Evolutionary conservation across 2,329 filamentous ascomycete species (phyloP).

Genomic region (Xylaria sp.): DNA sequence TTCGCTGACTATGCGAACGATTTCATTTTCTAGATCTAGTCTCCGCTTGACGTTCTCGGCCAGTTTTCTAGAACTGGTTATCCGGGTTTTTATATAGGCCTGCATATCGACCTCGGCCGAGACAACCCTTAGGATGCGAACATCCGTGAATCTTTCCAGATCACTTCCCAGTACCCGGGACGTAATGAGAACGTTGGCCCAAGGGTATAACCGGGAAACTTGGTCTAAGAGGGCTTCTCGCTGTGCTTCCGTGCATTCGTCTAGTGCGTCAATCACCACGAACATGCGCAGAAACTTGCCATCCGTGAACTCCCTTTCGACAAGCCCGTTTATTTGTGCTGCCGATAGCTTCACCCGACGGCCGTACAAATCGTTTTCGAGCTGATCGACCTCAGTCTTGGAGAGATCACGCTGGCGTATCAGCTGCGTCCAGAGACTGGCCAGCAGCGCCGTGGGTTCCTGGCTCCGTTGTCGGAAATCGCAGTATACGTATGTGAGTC

Average conservation of each 20-base stretch:
- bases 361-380: slow-evolving; percentile 22
- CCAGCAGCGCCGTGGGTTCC: slow-evolving; percentile 19
- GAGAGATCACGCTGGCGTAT: slow-evolving; percentile 20
- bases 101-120: slow-evolving; percentile 16
- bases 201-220: slow-evolving; percentile 18
- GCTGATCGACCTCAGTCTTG: slow-evolving; percentile 17
- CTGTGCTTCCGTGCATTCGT: slow-evolving; percentile 27
- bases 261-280: slow-evolving; percentile 24
- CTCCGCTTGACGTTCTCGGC: slow-evolving; percentile 21
- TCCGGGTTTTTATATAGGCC: slow-evolving; percentile 20
- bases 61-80: slow-evolving; percentile 22
- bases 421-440: slow-evolving; percentile 20
- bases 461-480: slow-evolving; percentile 25
- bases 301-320: slow-evolving; percentile 26
- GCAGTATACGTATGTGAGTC: slow-evolving; percentile 28
- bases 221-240: slow-evolving; percentile 20
- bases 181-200: slow-evolving; percentile 26
- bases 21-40: slow-evolving; percentile 20
- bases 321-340: slow-evolving; percentile 20
- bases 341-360: slow-evolving; percentile 22
- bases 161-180: slow-evolving; percentile 26
- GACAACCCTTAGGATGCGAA: slow-evolving; percentile 13
- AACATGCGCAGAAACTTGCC: slow-evolving; percentile 22
- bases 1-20: slow-evolving; percentile 17
- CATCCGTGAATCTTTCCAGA: slow-evolving; percentile 22